Percentiles rank a stretch among this genome's conserved stretches.
Evolutionary conservation across 768 basidiomycete species (phyloP).

Genomic region (Tricholoma sp.): DNA sequence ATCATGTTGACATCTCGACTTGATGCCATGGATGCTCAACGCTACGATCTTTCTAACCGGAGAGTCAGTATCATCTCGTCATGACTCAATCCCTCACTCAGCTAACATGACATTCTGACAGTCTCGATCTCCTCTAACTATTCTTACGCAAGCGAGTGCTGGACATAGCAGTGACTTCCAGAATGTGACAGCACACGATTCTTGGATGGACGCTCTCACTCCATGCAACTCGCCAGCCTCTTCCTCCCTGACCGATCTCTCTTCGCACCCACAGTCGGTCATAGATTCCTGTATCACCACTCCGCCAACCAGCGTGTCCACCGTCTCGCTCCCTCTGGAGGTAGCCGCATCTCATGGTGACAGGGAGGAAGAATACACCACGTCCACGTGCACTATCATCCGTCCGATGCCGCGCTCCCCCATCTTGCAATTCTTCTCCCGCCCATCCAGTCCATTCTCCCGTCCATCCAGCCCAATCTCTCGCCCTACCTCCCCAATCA

Average conservation of each 20-base stretch:
- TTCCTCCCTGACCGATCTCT: neutral
- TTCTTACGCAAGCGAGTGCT: neutral
- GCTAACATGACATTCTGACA: neutral
- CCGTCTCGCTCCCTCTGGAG: slow-evolving; percentile 2
- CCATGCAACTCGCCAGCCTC: neutral
- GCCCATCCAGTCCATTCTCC: slow-evolving; percentile 24
- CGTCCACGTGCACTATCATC: slow-evolving; percentile 32
- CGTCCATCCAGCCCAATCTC: slow-evolving; percentile 19
- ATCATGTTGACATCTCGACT: slow-evolving; percentile 3
- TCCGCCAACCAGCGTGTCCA: slow-evolving; percentile 1
- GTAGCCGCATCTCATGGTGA: neutral
- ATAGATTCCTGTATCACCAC: neutral
- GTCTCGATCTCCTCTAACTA: slow-evolving; percentile 1
- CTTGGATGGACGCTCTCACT: neutral
- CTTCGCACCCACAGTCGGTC: neutral
- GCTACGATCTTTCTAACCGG: slow-evolving; percentile 22
- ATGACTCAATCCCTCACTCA: neutral
- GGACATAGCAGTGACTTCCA: neutral
- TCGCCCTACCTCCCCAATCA: slow-evolving; percentile 21
- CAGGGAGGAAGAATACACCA: slow-evolving; percentile 23
- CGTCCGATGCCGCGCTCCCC: slow-evolving; percentile 25
- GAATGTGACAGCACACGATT: neutral
- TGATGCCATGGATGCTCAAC: slow-evolving; percentile 23
- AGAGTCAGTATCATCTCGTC: slow-evolving; percentile 12
- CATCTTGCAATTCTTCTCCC: slow-evolving; percentile 23